These are phyloP conservation scores for Theileria luwenshuni DNA, from an alignment of 169 alveolate genomes.

Conservation along the genomic window DNA sequence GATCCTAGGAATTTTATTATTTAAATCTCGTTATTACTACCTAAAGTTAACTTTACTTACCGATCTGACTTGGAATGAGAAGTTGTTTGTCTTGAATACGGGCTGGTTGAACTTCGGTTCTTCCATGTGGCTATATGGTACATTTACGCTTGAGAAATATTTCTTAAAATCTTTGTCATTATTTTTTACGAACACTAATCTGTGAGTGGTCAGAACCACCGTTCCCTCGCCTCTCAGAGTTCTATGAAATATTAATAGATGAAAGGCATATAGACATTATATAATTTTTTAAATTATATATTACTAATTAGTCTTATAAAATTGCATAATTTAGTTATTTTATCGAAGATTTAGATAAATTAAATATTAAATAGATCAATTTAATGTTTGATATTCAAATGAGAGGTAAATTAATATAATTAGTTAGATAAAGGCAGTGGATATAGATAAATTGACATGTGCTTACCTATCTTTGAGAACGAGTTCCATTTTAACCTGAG, in stretches of 20 bases:
- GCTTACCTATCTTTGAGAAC: slow-evolving; percentile 19
- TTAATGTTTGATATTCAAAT: neutral
- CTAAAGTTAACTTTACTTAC: neutral
- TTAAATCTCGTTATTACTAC: neutral
- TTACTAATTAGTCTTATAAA: no score
- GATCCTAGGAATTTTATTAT: slow-evolving; percentile 24
- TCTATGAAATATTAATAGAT: slow-evolving; percentile 26
- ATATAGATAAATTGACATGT: neutral
- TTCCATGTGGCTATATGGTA: slow-evolving; percentile 52
- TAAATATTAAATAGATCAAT: neutral
- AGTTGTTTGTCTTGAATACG: slow-evolving; percentile 35
- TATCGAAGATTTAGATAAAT: no score
- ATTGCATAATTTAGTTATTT: no score
- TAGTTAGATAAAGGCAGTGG: neutral
- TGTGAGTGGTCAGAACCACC: slow-evolving; percentile 51
- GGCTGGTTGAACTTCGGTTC: slow-evolving; percentile 67
- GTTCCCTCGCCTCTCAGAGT: slow-evolving; percentile 50
- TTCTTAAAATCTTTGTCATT: slow-evolving; percentile 33
- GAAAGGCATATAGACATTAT: neutral
- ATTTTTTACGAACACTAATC: slow-evolving; percentile 59
- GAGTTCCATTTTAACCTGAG: slow-evolving; percentile 8
- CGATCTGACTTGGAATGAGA: slow-evolving; percentile 49
- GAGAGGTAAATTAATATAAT: neutral
- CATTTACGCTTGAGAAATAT: slow-evolving; percentile 47
- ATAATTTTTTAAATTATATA: neutral